Conservation (phyloP, 192 early-diverging fungal genomes). For the Umbelopsis vinacea region DNA sequence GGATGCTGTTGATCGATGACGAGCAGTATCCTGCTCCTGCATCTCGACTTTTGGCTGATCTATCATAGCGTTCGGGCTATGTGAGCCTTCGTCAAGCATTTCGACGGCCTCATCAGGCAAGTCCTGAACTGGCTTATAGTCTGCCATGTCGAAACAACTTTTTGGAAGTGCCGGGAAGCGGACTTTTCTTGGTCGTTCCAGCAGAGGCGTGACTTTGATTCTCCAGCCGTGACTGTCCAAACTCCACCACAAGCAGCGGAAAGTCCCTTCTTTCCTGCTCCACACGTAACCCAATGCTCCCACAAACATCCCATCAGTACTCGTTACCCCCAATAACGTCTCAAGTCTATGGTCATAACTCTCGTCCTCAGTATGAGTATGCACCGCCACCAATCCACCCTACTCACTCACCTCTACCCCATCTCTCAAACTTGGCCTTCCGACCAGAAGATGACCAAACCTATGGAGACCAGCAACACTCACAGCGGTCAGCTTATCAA, state of each 20-base stretch:
- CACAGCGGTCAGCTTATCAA: neutral
- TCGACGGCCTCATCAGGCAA: constrained; percentile 13
- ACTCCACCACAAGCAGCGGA: neutral
- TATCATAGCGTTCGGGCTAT: neutral
- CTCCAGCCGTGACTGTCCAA: neutral
- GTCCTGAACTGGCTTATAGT: constrained; percentile 16
- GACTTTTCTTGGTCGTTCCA: constrained; percentile 4
- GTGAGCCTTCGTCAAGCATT: neutral
- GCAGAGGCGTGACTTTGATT: neutral
- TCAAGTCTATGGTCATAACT: constrained; percentile 15
- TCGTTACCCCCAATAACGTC: constrained; percentile 16
- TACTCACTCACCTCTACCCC: constrained; percentile 9
- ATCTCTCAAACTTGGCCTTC: constrained; percentile 16
- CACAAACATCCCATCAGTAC: constrained; percentile 22
- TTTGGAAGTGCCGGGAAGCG: neutral
- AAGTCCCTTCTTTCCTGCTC: neutral
- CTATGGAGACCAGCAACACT: constrained; percentile 3
- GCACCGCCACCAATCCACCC: constrained; percentile 12
- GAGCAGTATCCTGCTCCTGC: neutral
- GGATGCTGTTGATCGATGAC: neutral
- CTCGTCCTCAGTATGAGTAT: constrained; percentile 17
- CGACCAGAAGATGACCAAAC: constrained; percentile 19
- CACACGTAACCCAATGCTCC: constrained; percentile 16
- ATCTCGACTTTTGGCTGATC: neutral
- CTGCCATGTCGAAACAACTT: constrained; percentile 6